Percentiles rank a stretch among this genome's conserved stretches.
Evolutionary conservation across 1,284 basidiomycete genomes (phyloP).

Genomic region (Anthracocystis panici-leucophaei): DNA sequence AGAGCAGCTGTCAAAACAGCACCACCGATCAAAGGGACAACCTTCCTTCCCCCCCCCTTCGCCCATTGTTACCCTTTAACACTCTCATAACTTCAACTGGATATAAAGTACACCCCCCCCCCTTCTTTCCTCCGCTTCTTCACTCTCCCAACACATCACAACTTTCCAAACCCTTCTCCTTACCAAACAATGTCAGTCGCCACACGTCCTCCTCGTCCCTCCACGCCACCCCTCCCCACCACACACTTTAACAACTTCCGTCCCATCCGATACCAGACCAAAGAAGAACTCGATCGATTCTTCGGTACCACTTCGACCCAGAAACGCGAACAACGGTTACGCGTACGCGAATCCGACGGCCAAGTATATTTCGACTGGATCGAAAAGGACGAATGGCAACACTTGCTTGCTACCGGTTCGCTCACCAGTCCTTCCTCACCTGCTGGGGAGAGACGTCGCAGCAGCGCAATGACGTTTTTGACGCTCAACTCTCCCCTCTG

Average conservation of each 20-base stretch:
- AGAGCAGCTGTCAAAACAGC: background rate
- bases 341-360: slow-evolving; percentile 47
- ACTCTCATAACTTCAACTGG: background rate
- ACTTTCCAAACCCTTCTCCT: background rate
- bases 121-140: background rate
- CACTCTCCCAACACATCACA: background rate
- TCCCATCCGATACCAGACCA: slow-evolving; percentile 46
- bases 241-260: slow-evolving; percentile 41
- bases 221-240: background rate
- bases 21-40: too few relatives aligned
- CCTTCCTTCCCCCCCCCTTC: background rate
- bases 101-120: background rate
- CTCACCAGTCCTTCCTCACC: slow-evolving; percentile 6
- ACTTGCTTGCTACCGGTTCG: slow-evolving; percentile 20
- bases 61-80: background rate
- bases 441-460: slow-evolving; percentile 10
- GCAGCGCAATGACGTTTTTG: slow-evolving; percentile 20
- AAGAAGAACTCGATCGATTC: slow-evolving; percentile 51
- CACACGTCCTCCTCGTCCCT: slow-evolving; percentile 10
- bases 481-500: slow-evolving; percentile 20
- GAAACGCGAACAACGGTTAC: slow-evolving; percentile 40
- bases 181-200: slow-evolving; percentile 15
- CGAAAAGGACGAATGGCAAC: slow-evolving; percentile 43
- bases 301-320: slow-evolving; percentile 49
- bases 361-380: slow-evolving; percentile 44